Conservation (phyloP, 768 basidiomycete genomes). For the Amanita exitialis region DNA sequence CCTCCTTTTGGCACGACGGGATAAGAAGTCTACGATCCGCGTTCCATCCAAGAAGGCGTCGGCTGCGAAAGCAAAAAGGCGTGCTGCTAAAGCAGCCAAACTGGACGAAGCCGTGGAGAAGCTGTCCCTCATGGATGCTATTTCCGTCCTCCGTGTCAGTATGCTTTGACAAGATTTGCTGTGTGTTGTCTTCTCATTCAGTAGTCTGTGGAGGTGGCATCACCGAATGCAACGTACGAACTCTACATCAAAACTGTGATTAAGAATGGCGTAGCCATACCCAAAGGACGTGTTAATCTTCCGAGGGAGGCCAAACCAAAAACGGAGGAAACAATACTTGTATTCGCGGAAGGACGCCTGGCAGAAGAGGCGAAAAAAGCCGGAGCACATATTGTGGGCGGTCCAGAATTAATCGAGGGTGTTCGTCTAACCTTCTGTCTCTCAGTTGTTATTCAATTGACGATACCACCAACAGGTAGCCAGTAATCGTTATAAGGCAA, state of each 20-base stretch:
- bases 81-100: constrained; percentile 41
- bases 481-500: constrained; percentile 64
- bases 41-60: constrained; percentile 63
- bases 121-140: constrained; percentile 55
- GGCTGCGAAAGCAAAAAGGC: constrained; percentile 54
- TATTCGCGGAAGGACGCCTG: constrained; percentile 81
- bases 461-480: constrained; percentile 42
- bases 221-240: constrained; percentile 69
- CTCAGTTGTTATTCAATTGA: neutral
- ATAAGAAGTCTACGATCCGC: constrained; percentile 39
- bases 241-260: constrained; percentile 73
- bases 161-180: neutral
- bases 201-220: constrained; percentile 78
- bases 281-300: constrained; percentile 83
- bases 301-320: constrained; percentile 72
- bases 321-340: constrained; percentile 70
- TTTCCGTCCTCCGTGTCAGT: constrained; percentile 62
- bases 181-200: neutral
- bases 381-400: constrained; percentile 88
- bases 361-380: constrained; percentile 79
- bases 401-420: constrained; percentile 78
- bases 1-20: constrained; percentile 34
- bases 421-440: constrained; percentile 31
- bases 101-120: constrained; percentile 55
- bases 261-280: constrained; percentile 70